A percentile compares a stretch with the other conserved stretches of the same genome.
Evolutionary conservation across 441 rosid species (phyloP).

Genomic region (Dalechampia spathulata): DNA sequence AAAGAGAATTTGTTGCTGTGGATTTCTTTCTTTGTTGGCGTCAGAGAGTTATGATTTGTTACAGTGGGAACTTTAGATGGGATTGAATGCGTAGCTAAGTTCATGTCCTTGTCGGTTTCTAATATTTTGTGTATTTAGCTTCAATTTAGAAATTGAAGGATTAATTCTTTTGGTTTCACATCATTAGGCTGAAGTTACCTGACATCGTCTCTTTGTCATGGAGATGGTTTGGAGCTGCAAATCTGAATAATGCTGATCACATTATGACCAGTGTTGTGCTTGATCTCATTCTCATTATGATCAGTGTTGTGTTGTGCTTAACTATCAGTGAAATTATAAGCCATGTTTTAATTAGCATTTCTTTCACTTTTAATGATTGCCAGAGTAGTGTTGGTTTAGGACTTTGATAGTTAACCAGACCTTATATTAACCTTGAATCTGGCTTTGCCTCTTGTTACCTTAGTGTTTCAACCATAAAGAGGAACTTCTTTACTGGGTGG

Average conservation of each 20-base stretch:
- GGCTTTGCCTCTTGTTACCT: background rate
- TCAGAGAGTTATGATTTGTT: background rate
- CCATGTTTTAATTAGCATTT: background rate
- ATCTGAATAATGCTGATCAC: too few relatives aligned
- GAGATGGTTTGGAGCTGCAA: background rate
- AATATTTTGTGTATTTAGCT: background rate
- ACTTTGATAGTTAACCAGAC: background rate
- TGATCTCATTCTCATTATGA: too few relatives aligned
- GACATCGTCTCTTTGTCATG: background rate
- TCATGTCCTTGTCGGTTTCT: too few relatives aligned
- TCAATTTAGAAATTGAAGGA: background rate
- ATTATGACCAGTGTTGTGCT: too few relatives aligned
- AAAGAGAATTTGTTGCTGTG: too few relatives aligned
- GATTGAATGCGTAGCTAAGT: too few relatives aligned
- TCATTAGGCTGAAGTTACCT: background rate
- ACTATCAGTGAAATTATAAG: too few relatives aligned
- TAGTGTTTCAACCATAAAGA: background rate
- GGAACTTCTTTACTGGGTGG: too few relatives aligned
- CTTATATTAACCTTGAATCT: too few relatives aligned
- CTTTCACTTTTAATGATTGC: too few relatives aligned
- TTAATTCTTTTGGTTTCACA: background rate
- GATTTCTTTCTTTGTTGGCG: slow-evolving; percentile 2
- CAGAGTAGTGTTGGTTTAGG: background rate
- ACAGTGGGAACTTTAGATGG: background rate
- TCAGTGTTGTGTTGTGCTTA: too few relatives aligned